Percentiles rank a stretch among this genome's conserved stretches.
These are phyloP conservation scores for Senecio squalidus DNA, from an alignment of 140 eudicot species.

Conservation along the genomic window DNA sequence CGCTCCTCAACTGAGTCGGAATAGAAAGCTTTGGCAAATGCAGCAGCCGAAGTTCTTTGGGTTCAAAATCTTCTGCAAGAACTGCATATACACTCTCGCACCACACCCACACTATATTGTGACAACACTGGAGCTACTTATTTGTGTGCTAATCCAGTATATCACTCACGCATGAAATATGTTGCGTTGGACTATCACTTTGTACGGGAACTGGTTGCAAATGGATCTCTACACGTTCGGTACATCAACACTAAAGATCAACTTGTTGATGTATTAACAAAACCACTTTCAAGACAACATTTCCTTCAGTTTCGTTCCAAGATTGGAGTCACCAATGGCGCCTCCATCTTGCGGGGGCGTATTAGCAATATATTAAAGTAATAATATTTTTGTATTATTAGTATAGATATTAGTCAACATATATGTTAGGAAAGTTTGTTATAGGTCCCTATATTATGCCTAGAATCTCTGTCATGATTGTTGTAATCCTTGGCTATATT, in stretches of 20 bases:
- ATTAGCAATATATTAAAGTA: background rate
- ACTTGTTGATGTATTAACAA: background rate
- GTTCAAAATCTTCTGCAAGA: background rate
- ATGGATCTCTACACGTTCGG: background rate
- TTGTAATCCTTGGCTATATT: too few species aligned
- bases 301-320: background rate
- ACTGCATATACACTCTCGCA: background rate
- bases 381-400: too few species aligned
- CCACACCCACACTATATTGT: background rate
- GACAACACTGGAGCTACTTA: background rate
- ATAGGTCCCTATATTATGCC: too few species aligned
- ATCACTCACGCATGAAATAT: background rate
- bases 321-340: background rate
- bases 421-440: too few species aligned
- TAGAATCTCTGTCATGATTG: too few species aligned
- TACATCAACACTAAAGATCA: background rate
- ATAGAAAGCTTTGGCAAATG: background rate
- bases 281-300: background rate
- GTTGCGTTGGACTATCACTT: background rate
- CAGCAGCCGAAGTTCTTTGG: background rate
- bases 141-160: background rate
- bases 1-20: background rate
- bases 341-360: slow-evolving; percentile 6
- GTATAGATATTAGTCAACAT: too few species aligned
- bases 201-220: background rate